These are phyloP conservation scores for Diospyros kaki DNA, from an alignment of 148 eudicot species.

Conservation along the genomic window DNA sequence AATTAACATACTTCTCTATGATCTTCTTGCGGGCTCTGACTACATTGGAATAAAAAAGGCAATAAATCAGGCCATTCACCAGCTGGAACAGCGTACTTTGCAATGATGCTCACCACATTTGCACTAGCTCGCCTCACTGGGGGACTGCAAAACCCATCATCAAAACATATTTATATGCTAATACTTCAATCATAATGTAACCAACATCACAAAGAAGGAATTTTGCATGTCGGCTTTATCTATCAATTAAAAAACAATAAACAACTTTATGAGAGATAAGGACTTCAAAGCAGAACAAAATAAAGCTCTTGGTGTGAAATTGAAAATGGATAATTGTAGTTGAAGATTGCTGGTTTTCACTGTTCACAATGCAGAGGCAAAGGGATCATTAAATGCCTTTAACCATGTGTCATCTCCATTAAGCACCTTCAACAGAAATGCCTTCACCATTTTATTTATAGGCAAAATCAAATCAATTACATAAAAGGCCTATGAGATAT, in stretches of 20 bases:
- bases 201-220: background rate
- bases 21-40: constrained; percentile 95
- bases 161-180: background rate
- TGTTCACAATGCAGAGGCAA: background rate
- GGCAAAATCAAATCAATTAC: background rate
- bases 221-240: background rate
- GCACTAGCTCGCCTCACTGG: constrained; percentile 98
- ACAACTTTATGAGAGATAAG: background rate
- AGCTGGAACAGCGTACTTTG: constrained; percentile 94
- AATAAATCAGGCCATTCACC: constrained; percentile 97
- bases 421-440: background rate
- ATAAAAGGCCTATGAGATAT: background rate
- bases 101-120: constrained; percentile 86
- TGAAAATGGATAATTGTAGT: background rate
- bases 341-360: background rate
- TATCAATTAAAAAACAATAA: background rate
- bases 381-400: background rate
- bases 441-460: background rate
- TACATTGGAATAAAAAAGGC: constrained; percentile 94
- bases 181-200: background rate
- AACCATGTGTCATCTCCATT: background rate
- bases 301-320: background rate
- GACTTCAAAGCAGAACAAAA: background rate
- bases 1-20: constrained; percentile 66
- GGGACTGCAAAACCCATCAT: constrained; percentile 50